Evolutionary conservation across 495 filamentous ascomycete genomes (phyloP).

Genomic region (Tuber borchii): DNA sequence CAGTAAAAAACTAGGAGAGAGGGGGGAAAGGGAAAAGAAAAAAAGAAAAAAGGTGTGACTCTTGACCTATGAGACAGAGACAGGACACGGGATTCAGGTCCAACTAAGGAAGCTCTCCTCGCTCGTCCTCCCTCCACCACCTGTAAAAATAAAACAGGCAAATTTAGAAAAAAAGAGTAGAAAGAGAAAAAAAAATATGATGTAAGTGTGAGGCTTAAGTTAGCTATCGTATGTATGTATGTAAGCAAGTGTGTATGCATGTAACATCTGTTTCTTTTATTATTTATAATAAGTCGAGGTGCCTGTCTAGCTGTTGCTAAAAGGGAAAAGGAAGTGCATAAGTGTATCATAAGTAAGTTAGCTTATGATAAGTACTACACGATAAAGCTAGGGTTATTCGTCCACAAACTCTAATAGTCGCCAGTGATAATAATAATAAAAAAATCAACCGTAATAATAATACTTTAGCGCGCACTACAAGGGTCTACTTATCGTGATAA

Average conservation of each 20-base stretch:
- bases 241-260: not conserved
- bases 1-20: not conserved
- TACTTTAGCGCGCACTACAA: not conserved
- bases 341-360: not conserved
- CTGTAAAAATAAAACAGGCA: conserved; percentile 5
- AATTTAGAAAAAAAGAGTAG: not conserved
- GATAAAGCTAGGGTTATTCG: not conserved
- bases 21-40: not conserved
- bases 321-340: not conserved
- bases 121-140: not conserved
- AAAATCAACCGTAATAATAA: not conserved
- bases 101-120: not conserved
- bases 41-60: not conserved
- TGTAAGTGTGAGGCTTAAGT: not conserved
- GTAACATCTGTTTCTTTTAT: conserved; percentile 5
- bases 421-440: not conserved
- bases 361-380: not conserved
- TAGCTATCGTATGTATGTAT: conserved; percentile 5
- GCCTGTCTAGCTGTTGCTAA: not conserved
- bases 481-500: not conserved
- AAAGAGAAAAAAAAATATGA: not conserved
- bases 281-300: not conserved
- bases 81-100: not conserved
- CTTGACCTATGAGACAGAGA: not conserved
- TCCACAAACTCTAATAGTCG: not conserved